Conservation (phyloP, 441 rosid species). For the Euphorbia schlechtendalii region DNA sequence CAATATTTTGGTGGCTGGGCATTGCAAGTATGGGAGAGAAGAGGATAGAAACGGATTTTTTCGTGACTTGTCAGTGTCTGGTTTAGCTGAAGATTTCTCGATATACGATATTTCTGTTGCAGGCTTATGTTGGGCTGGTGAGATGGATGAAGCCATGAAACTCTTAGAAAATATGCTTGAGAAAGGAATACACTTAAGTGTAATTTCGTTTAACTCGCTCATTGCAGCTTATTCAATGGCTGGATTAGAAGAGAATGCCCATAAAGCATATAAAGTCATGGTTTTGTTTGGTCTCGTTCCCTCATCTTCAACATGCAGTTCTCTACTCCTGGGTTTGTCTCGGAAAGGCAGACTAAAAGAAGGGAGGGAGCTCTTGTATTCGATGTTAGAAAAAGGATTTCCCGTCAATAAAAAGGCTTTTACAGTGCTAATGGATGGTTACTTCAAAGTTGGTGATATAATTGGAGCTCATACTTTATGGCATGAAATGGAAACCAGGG, state of each 20-base stretch:
- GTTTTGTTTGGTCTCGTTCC: conserved; percentile 39
- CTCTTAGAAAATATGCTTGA: conserved; percentile 43
- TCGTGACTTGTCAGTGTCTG: conserved; percentile 30
- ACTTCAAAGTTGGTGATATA: conserved; percentile 41
- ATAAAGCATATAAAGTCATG: conserved; percentile 44
- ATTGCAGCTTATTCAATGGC: conserved; percentile 56
- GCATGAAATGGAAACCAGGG: conserved; percentile 50
- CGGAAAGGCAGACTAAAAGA: conserved; percentile 45
- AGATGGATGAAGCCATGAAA: conserved; percentile 44
- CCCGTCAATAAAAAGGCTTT: conserved; percentile 46
- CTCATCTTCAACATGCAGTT: conserved; percentile 56
- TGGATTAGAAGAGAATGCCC: conserved; percentile 43
- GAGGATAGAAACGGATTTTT: conserved; percentile 45
- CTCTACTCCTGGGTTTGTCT: conserved; percentile 55
- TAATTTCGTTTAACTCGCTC: conserved; percentile 56
- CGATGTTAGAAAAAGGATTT: conserved; percentile 43
- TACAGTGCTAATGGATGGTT: conserved; percentile 61
- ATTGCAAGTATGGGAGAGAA: conserved; percentile 47
- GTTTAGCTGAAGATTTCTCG: conserved; percentile 31
- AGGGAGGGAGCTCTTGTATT: conserved; percentile 42
- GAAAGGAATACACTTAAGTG: conserved; percentile 47
- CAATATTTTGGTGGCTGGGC: conserved; percentile 55
- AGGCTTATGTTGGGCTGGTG: conserved; percentile 62
- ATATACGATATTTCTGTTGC: conserved; percentile 44
- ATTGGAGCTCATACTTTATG: conserved; percentile 51